Conservation (phyloP, 2,329 filamentous ascomycete species). For the Teratosphaeria zuluensis region DNA sequence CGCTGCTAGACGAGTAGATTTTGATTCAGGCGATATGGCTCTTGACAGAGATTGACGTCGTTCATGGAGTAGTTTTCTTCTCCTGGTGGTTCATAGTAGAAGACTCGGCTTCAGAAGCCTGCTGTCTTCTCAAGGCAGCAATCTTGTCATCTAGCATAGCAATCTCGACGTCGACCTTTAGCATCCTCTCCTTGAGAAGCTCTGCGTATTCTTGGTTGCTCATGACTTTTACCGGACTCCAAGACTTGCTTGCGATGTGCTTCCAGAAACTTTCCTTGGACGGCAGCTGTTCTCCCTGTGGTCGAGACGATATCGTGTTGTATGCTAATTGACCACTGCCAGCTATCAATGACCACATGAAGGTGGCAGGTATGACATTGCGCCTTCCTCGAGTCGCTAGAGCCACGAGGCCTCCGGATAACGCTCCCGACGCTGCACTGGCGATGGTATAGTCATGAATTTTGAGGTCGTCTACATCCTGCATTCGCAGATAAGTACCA, state of each 20-base stretch:
- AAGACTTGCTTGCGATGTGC: conserved; percentile 51
- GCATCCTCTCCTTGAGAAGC: conserved; percentile 60
- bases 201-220: conserved; percentile 63
- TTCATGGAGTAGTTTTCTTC: neutral
- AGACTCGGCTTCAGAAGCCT: conserved; percentile 5
- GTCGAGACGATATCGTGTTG: conserved; percentile 38
- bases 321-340: conserved; percentile 48
- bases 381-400: conserved; percentile 48
- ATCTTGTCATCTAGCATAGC: conserved; percentile 70
- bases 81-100: neutral
- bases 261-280: conserved; percentile 35
- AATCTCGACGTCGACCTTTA: conserved; percentile 66
- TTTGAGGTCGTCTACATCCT: neutral
- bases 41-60: neutral
- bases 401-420: conserved; percentile 49
- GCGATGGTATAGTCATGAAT: conserved; percentile 51
- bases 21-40: neutral
- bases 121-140: conserved; percentile 34
- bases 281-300: conserved; percentile 23
- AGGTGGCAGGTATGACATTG: conserved; percentile 45
- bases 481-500: conserved; percentile 28
- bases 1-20: neutral
- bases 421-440: conserved; percentile 60
- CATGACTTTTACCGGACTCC: conserved; percentile 61
- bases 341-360: conserved; percentile 51